Conservation (phyloP, 2,329 filamentous ascomycete genomes). For the Pseudogymnoascus sp. region DNA sequence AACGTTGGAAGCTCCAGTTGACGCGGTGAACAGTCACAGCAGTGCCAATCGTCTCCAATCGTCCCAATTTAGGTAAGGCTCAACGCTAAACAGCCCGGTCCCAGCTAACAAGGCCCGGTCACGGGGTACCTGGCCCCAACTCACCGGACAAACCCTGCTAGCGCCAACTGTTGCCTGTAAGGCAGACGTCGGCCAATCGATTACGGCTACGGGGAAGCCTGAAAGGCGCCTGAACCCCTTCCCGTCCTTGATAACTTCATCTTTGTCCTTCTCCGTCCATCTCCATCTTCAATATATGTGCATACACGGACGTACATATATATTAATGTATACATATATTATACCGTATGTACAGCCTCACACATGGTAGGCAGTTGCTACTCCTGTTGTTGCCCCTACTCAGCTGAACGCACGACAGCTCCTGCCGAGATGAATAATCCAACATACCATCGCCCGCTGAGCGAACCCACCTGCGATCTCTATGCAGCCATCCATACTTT, state of each 20-base stretch:
- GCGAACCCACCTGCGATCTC: not conserved
- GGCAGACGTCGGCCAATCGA: conserved; percentile 1
- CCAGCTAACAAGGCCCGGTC: not conserved
- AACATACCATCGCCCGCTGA: not conserved
- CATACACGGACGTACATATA: not conserved
- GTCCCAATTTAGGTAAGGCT: not conserved
- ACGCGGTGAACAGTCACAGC: not conserved
- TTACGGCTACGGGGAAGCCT: not conserved
- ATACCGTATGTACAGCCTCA: no score
- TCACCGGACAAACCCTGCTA: not conserved
- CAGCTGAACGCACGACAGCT: not conserved
- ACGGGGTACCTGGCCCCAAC: conserved; percentile 4
- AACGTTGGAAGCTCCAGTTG: conserved; percentile 2
- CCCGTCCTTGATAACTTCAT: not conserved
- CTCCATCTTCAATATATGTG: not conserved
- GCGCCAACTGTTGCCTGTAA: not conserved
- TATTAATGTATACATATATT: not conserved
- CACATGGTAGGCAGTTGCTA: not conserved
- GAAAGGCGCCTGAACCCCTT: not conserved
- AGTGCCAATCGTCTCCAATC: not conserved
- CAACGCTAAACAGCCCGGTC: not conserved
- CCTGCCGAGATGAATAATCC: not conserved
- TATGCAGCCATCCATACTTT: not conserved
- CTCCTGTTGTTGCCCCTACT: not conserved
- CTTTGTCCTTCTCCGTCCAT: not conserved